Evolutionary conservation across 495 filamentous ascomycete genomes (phyloP), one percentile per base, ranked within the genome.

Genomic region (Aspergillus nanangensis): DNA sequence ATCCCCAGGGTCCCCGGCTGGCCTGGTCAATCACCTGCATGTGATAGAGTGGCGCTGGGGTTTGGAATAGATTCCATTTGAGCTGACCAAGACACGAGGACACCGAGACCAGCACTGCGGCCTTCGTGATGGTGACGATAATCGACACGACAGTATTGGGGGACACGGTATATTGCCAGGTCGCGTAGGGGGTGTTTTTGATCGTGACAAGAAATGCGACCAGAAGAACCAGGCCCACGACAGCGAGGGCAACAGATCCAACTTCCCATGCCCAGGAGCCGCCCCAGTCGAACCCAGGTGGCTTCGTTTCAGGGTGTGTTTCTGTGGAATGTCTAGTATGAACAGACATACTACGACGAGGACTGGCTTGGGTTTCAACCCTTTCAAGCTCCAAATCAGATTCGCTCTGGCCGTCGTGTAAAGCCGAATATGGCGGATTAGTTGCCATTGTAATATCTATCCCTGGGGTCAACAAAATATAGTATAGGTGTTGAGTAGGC

Each of bases 1-100:
- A 43, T 17, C 50, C 50, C 45, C 22, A 48, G 2, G 47, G n/a
- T 4, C 46, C 51, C 0, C 51, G 51, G 22, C 51, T 54, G 5
- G 45, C 51, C 14, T 38, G 31, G 31, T 50, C 51, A 19, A 40
- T 21, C 1, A 11, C 13, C 24, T 54, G 36, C 24, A 54, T 19
- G 25, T 40, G 8, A 15, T 37, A 27, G 5, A 54, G 45, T 3
- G 24, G 45, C 10, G 27, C 15, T 17, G 41, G 19, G 4, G 8
- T 20, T 22, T 29, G 41, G n/a, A 38, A 49, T 19, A 11, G 45
- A 14, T 45, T 40, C 51, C 51, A 54, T 38, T 49, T 54, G 13
- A 54, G 34, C 31, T 54, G 46, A 27, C 45, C 25, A n/a, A 54
- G 35, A 40, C 44, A 47, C 4, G 35, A 5, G 4, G 23, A 20